Evolutionary conservation across 179 eudicot genomes (phyloP).

Genomic region (Beta corolliflora): DNA sequence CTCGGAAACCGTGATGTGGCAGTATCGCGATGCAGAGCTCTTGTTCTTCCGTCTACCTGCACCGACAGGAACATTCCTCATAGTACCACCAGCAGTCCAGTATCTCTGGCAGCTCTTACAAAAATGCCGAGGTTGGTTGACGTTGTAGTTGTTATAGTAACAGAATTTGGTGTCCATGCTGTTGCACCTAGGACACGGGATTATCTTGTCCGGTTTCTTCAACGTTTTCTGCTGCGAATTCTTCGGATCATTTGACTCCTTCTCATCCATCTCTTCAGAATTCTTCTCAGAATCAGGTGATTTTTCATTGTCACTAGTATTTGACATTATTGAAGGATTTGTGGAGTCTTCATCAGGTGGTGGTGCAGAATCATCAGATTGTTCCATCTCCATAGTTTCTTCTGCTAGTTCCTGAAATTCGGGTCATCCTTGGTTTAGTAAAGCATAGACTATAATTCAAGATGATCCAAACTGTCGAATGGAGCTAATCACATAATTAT

Average conservation of each 20-base stretch:
- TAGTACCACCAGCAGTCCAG: conserved; percentile 95
- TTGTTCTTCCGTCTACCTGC: conserved; percentile 90
- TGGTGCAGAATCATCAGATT: conserved; percentile 26
- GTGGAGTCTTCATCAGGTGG: conserved; percentile 23
- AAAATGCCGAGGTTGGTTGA: conserved; percentile 84
- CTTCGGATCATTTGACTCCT: conserved; percentile 31
- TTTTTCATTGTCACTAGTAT: conserved; percentile 38
- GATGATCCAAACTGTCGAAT: background rate
- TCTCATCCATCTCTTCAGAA: conserved; percentile 39
- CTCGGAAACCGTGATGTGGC: conserved; percentile 56
- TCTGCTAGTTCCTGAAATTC: conserved; percentile 46
- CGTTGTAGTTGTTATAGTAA: conserved; percentile 79
- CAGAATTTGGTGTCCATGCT: conserved; percentile 95
- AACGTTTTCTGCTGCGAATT: conserved; percentile 48
- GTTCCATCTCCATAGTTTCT: conserved; percentile 35
- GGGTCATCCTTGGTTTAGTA: conserved; percentile 7
- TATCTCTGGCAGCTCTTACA: conserved; percentile 90
- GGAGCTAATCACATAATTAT: background rate
- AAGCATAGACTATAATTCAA: background rate
- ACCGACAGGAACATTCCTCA: conserved; percentile 83
- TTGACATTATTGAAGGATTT: conserved; percentile 27
- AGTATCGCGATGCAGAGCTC: conserved; percentile 49
- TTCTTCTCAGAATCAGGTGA: conserved; percentile 43
- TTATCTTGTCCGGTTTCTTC: conserved; percentile 82
- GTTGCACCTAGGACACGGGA: conserved; percentile 86